Percentiles rank a stretch among this genome's conserved stretches.
phyloP scores from a whole-genome alignment of 768 basidiomycete species.

The Mycena sanguinolenta region DNA sequence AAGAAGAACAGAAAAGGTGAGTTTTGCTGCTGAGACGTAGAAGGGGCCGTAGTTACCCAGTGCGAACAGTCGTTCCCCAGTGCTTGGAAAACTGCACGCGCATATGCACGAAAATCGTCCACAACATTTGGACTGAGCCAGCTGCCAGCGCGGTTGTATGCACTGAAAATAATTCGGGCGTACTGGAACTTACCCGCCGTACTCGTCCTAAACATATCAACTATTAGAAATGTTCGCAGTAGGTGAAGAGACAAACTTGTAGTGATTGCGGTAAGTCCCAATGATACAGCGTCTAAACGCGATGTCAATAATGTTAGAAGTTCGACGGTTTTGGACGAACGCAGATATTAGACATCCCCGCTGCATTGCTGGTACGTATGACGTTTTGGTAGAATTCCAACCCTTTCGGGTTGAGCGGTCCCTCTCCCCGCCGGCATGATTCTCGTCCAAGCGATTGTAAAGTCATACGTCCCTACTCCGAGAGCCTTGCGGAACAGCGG shows the following conservation, averaged over 20 bases:
- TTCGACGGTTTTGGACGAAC: slow-evolving; percentile 42
- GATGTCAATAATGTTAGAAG: slow-evolving; percentile 7
- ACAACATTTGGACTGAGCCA: slow-evolving; percentile 64
- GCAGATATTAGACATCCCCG: slow-evolving; percentile 60
- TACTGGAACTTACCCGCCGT: slow-evolving; percentile 30
- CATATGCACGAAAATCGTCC: slow-evolving; percentile 61
- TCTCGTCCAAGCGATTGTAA: slow-evolving; percentile 69
- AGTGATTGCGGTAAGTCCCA: slow-evolving; percentile 69
- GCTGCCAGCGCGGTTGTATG: slow-evolving; percentile 40
- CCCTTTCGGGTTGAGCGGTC: slow-evolving; percentile 59
- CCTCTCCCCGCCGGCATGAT: slow-evolving; percentile 64
- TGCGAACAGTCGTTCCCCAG: slow-evolving; percentile 33
- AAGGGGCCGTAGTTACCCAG: slow-evolving; percentile 21
- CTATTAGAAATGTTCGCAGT: background rate
- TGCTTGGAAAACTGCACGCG: slow-evolving; percentile 40
- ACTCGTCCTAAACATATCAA: slow-evolving; percentile 24
- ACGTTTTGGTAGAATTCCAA: slow-evolving; percentile 60
- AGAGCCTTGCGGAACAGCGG: slow-evolving; percentile 57
- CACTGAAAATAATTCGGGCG: background rate
- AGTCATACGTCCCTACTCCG: slow-evolving; percentile 63
- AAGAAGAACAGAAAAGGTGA: background rate
- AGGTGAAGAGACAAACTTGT: slow-evolving; percentile 54
- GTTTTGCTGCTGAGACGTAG: background rate
- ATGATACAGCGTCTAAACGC: slow-evolving; percentile 57
- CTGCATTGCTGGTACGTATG: slow-evolving; percentile 58